phyloP scores from a whole-genome alignment of 352 stramenopile species.

The Sclerospora graminicola region DNA sequence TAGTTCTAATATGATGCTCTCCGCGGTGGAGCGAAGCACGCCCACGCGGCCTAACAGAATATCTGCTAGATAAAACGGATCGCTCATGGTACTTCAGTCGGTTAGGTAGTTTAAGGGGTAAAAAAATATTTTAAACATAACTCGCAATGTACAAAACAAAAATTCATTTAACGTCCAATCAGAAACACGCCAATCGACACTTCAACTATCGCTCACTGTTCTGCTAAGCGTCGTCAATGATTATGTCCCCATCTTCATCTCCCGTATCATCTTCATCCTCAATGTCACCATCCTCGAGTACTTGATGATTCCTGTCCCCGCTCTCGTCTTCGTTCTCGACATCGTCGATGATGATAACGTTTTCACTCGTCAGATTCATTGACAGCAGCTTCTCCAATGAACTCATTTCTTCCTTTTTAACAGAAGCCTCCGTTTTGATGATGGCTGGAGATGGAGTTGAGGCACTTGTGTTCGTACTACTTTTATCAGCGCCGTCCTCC shows the following conservation, averaged over 20 bases:
- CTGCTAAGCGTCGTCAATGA: conserved; percentile 14
- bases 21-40: conserved; percentile 71
- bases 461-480: neutral
- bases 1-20: conserved; percentile 81
- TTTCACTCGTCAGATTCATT: conserved; percentile 32
- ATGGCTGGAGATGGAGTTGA: conserved; percentile 2
- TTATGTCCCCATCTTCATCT: conserved; percentile 17
- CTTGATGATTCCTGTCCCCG: conserved; percentile 2
- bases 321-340: conserved; percentile 29
- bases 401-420: conserved; percentile 25
- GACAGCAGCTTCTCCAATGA: conserved; percentile 41
- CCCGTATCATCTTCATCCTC: conserved; percentile 21
- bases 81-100: conserved; percentile 50
- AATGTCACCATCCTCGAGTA: conserved; percentile 15
- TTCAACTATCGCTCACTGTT: conserved; percentile 32
- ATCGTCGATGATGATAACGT: conserved; percentile 53
- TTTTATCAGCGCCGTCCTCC: conserved; percentile 6
- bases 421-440: conserved; percentile 13
- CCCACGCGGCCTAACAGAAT: conserved; percentile 76
- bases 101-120: too few species aligned
- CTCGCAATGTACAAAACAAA: neutral
- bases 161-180: conserved; percentile 18
- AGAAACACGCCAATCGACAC: conserved; percentile 25
- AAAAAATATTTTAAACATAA: too few species aligned
- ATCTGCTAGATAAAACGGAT: conserved; percentile 81